Base-by-base conservation (phyloP, 768 basidiomycete species). In the Steccherinum ochraceum region DNA sequence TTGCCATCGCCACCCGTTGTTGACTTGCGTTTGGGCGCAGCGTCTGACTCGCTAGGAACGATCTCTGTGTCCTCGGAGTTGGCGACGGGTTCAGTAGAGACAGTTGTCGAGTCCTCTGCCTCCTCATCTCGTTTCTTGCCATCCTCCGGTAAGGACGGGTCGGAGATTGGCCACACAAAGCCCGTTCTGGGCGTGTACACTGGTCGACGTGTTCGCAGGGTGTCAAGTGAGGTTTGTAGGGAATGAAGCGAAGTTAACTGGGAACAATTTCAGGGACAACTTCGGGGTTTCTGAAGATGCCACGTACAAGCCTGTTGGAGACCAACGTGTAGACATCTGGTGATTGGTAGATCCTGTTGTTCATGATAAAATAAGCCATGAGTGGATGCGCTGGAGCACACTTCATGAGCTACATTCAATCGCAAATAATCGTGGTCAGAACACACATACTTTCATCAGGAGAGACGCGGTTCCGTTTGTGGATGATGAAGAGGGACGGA, bases 301-400 rank as follows among this genome's bases (percentile, higher is more conserved):
- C 3, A 60, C 76, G 60, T 63, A 91, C 91, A 60, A 94, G 69
- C 57, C 92, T 83, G 59, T 89, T 90, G 46, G 90, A 90, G 40
- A 94, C 70, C 2, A 94, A 75, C 10, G 83, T 83, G 62, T 93
- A 92, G 26, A 93, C 71, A 57, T 90, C 86, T 10, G 92, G 92
- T 0, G 89, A 81, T 63, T 89, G 89, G 63, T 93, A 93, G 55
- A 93, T 90, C 55, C 88, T 82, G 62, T 87, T 88, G 68, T 93
- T 85, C 71, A 91, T 79, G 61, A 94, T 81, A 62, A 92, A 94
- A 66, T 92, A 94, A 7, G 83, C 85, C 16, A 85, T 86, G 53
- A 93, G 68, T 3, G 90, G 84, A 52, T 76, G 77, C 44, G 86
- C 92, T 93, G 63, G 25, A 39, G 41, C 46, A 42, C 21, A 39